phyloP scores from a whole-genome alignment of 805 yeast genomes.

The Vanderwaltozyma polyspora region DNA sequence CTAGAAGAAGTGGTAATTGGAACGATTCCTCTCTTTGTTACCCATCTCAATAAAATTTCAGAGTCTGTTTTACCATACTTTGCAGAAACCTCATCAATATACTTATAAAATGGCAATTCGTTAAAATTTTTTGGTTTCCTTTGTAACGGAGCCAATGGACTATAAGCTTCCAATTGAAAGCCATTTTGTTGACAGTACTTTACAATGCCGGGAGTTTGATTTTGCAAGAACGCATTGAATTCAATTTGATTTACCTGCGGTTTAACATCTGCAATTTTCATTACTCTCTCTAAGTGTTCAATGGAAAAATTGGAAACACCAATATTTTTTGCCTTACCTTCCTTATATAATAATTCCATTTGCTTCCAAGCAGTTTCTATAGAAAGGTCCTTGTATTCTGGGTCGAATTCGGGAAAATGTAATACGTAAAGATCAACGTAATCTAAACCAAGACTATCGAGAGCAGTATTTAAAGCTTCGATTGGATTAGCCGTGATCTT shows the following conservation, averaged over 20 bases:
- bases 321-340: conserved; percentile 45
- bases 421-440: conserved; percentile 44
- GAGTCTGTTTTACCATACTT: conserved; percentile 52
- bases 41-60: conserved; percentile 63
- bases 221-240: conserved; percentile 55
- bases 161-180: conserved; percentile 52
- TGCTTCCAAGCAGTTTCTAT: conserved; percentile 42
- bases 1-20: conserved; percentile 70
- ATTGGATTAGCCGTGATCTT: conserved; percentile 29
- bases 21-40: conserved; percentile 49
- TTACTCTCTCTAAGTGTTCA: conserved; percentile 34
- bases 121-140: conserved; percentile 37
- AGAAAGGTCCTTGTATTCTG: conserved; percentile 30
- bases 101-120: conserved; percentile 27
- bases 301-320: conserved; percentile 53
- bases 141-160: conserved; percentile 54
- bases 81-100: conserved; percentile 33
- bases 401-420: conserved; percentile 33
- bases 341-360: conserved; percentile 37
- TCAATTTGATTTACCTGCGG: conserved; percentile 59
- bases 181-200: conserved; percentile 38
- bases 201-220: conserved; percentile 48
- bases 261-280: conserved; percentile 28
- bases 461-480: conserved; percentile 30
- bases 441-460: conserved; percentile 31